A percentile compares a stretch with the other conserved stretches of the same genome.
Conservation (phyloP, 176 grass and related monocot genomes). For the Musa itinerans region DNA sequence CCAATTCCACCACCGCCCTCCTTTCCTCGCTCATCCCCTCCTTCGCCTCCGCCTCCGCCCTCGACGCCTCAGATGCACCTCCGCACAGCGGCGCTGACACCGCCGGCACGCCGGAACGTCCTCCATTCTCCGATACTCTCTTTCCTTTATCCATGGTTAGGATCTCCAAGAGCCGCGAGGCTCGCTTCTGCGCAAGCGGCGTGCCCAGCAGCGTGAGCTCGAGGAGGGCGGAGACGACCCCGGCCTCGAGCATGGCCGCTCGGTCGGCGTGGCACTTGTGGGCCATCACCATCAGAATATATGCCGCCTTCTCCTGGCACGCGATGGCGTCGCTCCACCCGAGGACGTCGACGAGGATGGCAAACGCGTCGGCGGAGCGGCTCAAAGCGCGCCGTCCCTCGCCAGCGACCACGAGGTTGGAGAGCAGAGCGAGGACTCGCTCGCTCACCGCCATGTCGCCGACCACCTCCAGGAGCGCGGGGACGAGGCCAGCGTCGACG, state of each 20-base stretch:
- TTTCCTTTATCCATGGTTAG: slow-evolving; percentile 75
- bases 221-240: slow-evolving; percentile 56
- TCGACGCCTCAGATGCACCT: not conserved
- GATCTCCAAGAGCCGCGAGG: slow-evolving; percentile 74
- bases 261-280: slow-evolving; percentile 60
- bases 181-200: slow-evolving; percentile 80
- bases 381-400: slow-evolving; percentile 60
- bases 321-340: slow-evolving; percentile 58
- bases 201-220: slow-evolving; percentile 86
- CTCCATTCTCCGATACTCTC: slow-evolving; percentile 20
- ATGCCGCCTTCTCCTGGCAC: slow-evolving; percentile 85
- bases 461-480: slow-evolving; percentile 32
- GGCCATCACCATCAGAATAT: slow-evolving; percentile 91
- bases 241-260: slow-evolving; percentile 53
- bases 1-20: slow-evolving; percentile 69
- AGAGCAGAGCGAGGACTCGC: slow-evolving; percentile 56
- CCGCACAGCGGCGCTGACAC: slow-evolving; percentile 62
- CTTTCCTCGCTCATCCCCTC: slow-evolving; percentile 66
- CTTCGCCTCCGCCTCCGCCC: not conserved
- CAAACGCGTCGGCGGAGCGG: slow-evolving; percentile 40
- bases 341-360: slow-evolving; percentile 60
- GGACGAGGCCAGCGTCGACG: slow-evolving; percentile 45
- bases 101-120: slow-evolving; percentile 26
- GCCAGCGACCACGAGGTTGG: slow-evolving; percentile 59
- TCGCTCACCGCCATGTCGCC: slow-evolving; percentile 38